Evolutionary conservation across 305 asterid genomes (phyloP).

Genomic region (Solanum hybrid): DNA sequence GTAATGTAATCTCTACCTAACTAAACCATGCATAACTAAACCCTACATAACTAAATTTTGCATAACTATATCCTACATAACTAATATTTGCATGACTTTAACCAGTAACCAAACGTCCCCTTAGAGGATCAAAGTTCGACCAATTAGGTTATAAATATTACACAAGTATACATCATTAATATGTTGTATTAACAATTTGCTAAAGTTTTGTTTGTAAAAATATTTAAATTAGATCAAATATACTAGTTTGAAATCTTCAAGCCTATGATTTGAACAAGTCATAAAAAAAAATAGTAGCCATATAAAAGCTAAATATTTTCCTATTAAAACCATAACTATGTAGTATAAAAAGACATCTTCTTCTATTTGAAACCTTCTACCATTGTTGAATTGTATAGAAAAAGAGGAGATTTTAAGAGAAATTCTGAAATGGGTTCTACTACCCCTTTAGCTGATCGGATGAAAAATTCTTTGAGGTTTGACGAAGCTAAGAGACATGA

Average conservation of each 20-base stretch:
- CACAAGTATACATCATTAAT: too few species aligned
- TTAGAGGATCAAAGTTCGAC: too few species aligned
- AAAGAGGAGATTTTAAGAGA: neutral
- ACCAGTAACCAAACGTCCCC: too few species aligned
- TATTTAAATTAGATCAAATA: neutral
- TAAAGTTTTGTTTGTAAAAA: neutral
- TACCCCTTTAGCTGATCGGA: conserved; percentile 36
- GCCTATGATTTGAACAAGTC: neutral
- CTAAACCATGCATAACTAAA: too few species aligned
- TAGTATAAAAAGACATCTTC: too few species aligned
- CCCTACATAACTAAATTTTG: too few species aligned
- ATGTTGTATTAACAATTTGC: neutral
- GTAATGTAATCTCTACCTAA: too few species aligned
- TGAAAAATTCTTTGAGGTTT: conserved; percentile 16
- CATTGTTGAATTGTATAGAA: neutral
- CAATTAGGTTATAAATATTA: too few species aligned
- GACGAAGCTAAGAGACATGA: neutral
- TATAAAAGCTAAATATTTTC: neutral
- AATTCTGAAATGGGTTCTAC: conserved; percentile 4
- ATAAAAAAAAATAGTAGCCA: too few species aligned
- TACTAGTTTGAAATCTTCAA: neutral
- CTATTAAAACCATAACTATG: neutral
- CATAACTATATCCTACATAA: too few species aligned
- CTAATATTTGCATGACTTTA: too few species aligned
- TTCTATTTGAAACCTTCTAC: neutral